Conservation (phyloP, 306 rosid species). For the Castanea crenata region DNA sequence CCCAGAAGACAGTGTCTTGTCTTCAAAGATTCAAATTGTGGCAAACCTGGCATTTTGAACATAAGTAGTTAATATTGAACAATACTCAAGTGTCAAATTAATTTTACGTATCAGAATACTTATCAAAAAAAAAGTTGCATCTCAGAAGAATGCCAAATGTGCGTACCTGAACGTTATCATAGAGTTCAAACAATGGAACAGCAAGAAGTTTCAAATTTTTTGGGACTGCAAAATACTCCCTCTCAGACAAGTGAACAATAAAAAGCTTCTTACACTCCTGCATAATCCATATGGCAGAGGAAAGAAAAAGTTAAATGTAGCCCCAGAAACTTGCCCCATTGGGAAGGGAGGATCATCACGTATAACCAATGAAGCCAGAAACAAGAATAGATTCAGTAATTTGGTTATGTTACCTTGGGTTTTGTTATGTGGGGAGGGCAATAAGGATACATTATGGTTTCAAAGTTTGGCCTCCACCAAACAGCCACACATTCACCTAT, state of each 20-base stretch:
- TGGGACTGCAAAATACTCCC: conserved; percentile 96
- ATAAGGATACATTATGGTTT: conserved; percentile 95
- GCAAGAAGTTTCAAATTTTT: conserved; percentile 95
- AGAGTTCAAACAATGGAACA: conserved; percentile 97
- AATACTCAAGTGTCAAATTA: background rate
- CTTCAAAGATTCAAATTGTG: background rate
- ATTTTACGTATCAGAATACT: background rate
- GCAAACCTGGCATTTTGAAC: background rate
- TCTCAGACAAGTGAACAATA: conserved; percentile 94
- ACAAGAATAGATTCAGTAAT: background rate
- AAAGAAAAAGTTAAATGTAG: background rate
- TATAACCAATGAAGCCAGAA: conserved; percentile 10
- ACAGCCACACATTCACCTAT: conserved; percentile 97
- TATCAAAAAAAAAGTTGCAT: too few relatives aligned
- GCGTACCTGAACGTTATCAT: conserved; percentile 95
- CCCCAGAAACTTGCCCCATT: background rate
- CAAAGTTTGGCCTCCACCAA: conserved; percentile 99
- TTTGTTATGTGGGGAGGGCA: conserved; percentile 99
- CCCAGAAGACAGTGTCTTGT: background rate
- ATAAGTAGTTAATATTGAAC: background rate
- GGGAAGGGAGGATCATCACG: background rate
- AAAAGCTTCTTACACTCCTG: conserved; percentile 97
- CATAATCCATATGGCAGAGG: background rate
- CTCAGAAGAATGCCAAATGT: too few relatives aligned
- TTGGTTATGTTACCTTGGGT: conserved; percentile 66